Conservation (phyloP, 2,329 filamentous ascomycete species). For the Metarhizium album region DNA sequence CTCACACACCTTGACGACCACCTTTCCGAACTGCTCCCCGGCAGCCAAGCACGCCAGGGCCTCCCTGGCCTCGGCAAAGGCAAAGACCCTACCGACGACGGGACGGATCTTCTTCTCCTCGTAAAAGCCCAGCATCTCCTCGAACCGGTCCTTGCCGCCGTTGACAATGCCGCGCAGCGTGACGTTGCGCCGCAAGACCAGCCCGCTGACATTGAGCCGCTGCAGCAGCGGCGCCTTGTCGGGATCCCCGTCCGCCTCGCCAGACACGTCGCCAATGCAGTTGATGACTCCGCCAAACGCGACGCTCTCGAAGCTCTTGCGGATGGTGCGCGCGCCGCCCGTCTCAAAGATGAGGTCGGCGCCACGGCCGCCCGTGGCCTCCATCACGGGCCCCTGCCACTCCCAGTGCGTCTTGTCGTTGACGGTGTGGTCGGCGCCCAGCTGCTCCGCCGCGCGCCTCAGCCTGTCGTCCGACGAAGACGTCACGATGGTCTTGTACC, state of each 20-base stretch:
- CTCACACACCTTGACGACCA: conserved; percentile 32
- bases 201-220: conserved; percentile 48
- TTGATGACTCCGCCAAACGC: conserved; percentile 44
- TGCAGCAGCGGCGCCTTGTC: conserved; percentile 25
- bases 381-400: conserved; percentile 39
- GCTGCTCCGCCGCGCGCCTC: conserved; percentile 28
- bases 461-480: conserved; percentile 44
- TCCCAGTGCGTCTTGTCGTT: conserved; percentile 43
- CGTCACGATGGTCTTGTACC: conserved; percentile 40
- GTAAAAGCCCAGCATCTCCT: conserved; percentile 42
- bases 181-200: conserved; percentile 34
- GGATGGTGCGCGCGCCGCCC: conserved; percentile 40
- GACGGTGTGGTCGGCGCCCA: conserved; percentile 41
- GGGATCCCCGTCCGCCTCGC: conserved; percentile 39
- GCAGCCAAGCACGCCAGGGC: conserved; percentile 42
- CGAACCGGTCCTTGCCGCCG: conserved; percentile 42
- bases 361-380: conserved; percentile 32
- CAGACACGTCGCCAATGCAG: conserved; percentile 38
- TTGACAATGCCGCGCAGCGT: conserved; percentile 48
- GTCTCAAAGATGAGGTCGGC: conserved; percentile 46
- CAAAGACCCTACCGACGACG: conserved; percentile 36
- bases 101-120: conserved; percentile 32
- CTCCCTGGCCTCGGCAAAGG: conserved; percentile 33
- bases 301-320: conserved; percentile 40
- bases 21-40: conserved; percentile 47